Evolutionary conservation across 2,329 filamentous ascomycete species (phyloP).

Genomic region (Penicillium nordicum): DNA sequence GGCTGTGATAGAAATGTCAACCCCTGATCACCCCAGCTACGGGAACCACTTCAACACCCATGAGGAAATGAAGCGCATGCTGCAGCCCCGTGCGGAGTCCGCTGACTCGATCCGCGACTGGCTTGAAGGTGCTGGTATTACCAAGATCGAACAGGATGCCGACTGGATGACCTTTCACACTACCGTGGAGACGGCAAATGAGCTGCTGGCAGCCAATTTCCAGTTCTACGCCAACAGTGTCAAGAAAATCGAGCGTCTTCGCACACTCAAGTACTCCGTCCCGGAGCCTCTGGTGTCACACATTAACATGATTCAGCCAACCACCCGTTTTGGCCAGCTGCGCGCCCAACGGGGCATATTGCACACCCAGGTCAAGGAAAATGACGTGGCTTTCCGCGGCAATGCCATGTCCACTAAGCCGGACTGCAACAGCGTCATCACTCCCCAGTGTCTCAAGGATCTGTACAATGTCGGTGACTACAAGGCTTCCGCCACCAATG

Average conservation of each 20-base stretch:
- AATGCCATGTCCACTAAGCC: conserved; percentile 18
- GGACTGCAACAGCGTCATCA: conserved; percentile 45
- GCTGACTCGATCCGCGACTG: conserved; percentile 45
- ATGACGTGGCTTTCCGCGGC: conserved; percentile 19
- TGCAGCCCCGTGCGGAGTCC: conserved; percentile 44
- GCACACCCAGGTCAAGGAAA: conserved; percentile 19
- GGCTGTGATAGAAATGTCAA: conserved; percentile 49
- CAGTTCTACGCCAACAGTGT: conserved; percentile 35
- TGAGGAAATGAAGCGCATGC: conserved; percentile 49
- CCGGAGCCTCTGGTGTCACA: conserved; percentile 34
- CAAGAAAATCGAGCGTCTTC: conserved; percentile 31
- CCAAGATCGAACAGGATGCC: conserved; percentile 36
- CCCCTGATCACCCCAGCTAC: conserved; percentile 47
- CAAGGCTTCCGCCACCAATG: conserved; percentile 34
- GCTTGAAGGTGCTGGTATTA: conserved; percentile 43
- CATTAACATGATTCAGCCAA: conserved; percentile 43
- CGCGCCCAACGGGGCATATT: conserved; percentile 27
- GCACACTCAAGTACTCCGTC: conserved; percentile 43
- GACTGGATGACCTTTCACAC: conserved; percentile 41
- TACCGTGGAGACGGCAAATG: conserved; percentile 36
- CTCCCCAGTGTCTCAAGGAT: conserved; percentile 46
- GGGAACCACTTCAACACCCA: conserved; percentile 49
- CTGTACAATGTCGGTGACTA: conserved; percentile 48
- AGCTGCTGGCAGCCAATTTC: conserved; percentile 40
- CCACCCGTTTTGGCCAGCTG: conserved; percentile 42